phyloP scores from a whole-genome alignment of 2,329 filamentous ascomycete species.

The Westerdykella ornata region DNA sequence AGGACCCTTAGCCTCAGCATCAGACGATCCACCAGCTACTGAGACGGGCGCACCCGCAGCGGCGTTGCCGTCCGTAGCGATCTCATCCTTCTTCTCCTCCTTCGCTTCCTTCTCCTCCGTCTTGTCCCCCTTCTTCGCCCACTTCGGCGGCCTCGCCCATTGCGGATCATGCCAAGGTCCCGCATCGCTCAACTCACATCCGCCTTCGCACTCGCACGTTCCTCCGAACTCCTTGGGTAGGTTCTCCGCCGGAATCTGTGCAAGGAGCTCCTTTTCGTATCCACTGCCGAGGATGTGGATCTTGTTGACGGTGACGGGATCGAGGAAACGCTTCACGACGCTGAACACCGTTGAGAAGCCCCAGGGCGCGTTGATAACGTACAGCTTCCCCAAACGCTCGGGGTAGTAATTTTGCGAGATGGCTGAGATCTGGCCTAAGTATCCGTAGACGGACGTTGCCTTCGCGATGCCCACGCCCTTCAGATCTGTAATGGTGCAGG shows the following conservation, averaged over 20 bases:
- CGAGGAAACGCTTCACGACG: slow-evolving; percentile 87
- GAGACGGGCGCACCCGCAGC: not conserved
- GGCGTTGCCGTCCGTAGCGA: slow-evolving; percentile 1
- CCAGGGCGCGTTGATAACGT: slow-evolving; percentile 97
- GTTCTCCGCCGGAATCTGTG: slow-evolving; percentile 83
- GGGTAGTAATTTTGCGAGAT: slow-evolving; percentile 99
- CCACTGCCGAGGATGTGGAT: slow-evolving; percentile 79
- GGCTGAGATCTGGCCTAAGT: slow-evolving; percentile 74
- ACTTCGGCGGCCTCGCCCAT: slow-evolving; percentile 55
- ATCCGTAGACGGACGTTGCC: slow-evolving; percentile 77
- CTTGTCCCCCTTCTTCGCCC: slow-evolving; percentile 38
- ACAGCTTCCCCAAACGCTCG: slow-evolving; percentile 90
- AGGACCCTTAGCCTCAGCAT: not conserved
- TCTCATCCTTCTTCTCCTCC: slow-evolving; percentile 60
- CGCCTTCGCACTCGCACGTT: slow-evolving; percentile 70
- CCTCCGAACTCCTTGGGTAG: slow-evolving; percentile 83
- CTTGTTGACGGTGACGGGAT: slow-evolving; percentile 93
- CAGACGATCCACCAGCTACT: not conserved
- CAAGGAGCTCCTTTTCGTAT: slow-evolving; percentile 78
- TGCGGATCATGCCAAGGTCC: slow-evolving; percentile 78
- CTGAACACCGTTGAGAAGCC: slow-evolving; percentile 82
- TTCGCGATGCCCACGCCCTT: slow-evolving; percentile 85
- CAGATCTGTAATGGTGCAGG: slow-evolving; percentile 96
- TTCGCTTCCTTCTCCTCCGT: slow-evolving; percentile 13
- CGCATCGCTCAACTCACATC: slow-evolving; percentile 78